Evolutionary conservation across 108 stramenopile species (phyloP).

Genomic region (Phaeodactylum tricornutum): DNA sequence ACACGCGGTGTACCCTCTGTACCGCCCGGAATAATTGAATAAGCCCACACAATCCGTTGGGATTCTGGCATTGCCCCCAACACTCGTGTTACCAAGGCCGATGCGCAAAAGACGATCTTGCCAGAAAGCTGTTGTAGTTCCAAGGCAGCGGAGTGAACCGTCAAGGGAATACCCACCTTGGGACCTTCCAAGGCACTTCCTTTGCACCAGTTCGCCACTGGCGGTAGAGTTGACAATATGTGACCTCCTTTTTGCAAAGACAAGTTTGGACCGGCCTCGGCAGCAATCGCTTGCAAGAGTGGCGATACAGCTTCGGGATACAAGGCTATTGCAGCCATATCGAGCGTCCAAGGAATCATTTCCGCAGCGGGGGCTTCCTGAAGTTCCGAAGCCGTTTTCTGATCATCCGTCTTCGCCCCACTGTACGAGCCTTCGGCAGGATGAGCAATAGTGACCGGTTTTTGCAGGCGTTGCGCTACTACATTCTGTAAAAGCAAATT

Average conservation of each 20-base stretch:
- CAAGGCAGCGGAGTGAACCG: constrained; percentile 25
- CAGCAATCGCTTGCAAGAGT: constrained; percentile 50
- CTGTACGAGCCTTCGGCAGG: constrained; percentile 1
- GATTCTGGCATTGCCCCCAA: constrained; percentile 5
- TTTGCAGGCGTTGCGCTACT: constrained; percentile 16
- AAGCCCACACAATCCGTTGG: constrained; percentile 32
- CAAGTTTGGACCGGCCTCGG: constrained; percentile 27
- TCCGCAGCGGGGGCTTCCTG: constrained; percentile 6
- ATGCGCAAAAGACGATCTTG: constrained; percentile 18
- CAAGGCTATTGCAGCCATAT: constrained; percentile 31
- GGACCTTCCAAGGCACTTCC: constrained; percentile 40
- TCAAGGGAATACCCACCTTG: constrained; percentile 45
- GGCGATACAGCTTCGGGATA: constrained; percentile 36
- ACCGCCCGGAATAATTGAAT: constrained; percentile 40
- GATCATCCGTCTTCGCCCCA: constrained; percentile 12
- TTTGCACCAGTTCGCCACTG: constrained; percentile 61
- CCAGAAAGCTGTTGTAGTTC: constrained; percentile 30
- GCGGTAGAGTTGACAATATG: constrained; percentile 23
- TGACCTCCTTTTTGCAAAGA: constrained; percentile 14
- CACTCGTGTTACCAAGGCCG: constrained; percentile 16
- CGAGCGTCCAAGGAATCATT: constrained; percentile 27
- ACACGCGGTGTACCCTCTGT: constrained; percentile 65
- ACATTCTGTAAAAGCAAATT: constrained; percentile 23
- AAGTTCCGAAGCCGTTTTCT: constrained; percentile 1
- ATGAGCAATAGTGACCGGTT: constrained; percentile 14